Conservation (phyloP, 306 rosid genomes). For the Erythrophleum fordii region DNA sequence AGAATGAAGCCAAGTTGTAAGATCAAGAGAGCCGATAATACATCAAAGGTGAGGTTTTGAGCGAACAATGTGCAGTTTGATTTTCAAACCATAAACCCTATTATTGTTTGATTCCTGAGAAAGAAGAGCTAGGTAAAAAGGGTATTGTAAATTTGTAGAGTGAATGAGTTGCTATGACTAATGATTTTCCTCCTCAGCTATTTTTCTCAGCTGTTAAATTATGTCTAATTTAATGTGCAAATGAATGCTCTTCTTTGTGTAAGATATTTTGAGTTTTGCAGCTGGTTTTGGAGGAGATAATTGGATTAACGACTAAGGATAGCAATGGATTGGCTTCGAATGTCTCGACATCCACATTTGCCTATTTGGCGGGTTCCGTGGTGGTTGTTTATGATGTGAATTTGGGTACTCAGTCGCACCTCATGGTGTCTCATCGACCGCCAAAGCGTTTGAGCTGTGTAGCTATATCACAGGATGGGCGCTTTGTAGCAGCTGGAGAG, state of each 20-base stretch:
- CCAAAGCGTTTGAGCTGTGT: slow-evolving; percentile 73
- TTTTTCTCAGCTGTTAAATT: not conserved
- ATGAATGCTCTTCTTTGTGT: not conserved
- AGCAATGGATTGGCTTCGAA: slow-evolving; percentile 68
- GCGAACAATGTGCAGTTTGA: slow-evolving; percentile 5
- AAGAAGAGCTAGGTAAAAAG: not conserved
- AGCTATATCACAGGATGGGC: slow-evolving; percentile 67
- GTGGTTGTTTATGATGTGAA: slow-evolving; percentile 63
- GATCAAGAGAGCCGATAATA: slow-evolving; percentile 46
- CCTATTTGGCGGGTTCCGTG: slow-evolving; percentile 71
- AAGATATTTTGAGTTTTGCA: slow-evolving; percentile 31
- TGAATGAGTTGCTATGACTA: not conserved
- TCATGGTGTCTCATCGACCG: slow-evolving; percentile 64
- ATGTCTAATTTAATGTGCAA: not conserved
- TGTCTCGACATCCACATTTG: slow-evolving; percentile 49
- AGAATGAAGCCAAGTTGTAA: slow-evolving; percentile 59
- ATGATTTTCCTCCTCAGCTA: no score
- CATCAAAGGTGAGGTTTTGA: slow-evolving; percentile 49
- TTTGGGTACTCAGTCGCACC: slow-evolving; percentile 62
- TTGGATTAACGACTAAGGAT: slow-evolving; percentile 66
- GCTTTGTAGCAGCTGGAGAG: slow-evolving; percentile 79
- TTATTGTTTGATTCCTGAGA: not conserved
- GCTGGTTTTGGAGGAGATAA: slow-evolving; percentile 74
- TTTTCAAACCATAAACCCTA: slow-evolving; percentile 29
- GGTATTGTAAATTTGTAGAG: not conserved